Conservation (phyloP, 768 basidiomycete species). For the Pleurotus giganteus region DNA sequence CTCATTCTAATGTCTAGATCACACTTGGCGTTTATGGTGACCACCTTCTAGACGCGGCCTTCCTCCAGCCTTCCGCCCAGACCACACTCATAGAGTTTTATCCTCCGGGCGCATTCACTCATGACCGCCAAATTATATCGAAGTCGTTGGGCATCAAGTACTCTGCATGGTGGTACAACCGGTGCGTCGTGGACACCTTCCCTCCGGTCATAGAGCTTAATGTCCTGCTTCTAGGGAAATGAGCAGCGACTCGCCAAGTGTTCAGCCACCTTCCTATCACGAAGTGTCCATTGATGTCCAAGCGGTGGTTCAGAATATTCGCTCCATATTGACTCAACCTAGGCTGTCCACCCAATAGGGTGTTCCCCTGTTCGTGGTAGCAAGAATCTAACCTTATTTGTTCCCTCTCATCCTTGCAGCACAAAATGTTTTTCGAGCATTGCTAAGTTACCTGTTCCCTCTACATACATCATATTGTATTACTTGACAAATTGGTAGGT, state of each 20-base stretch:
- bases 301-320: constrained; percentile 40
- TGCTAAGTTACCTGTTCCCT: no score
- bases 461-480: no score
- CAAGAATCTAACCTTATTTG: no score
- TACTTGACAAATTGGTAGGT: no score
- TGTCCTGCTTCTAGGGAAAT: constrained; percentile 30
- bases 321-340: constrained; percentile 17
- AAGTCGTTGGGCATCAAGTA: constrained; percentile 54
- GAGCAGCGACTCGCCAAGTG: constrained; percentile 25
- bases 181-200: constrained; percentile 15
- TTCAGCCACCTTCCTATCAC: constrained; percentile 20
- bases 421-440: no score
- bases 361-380: no score
- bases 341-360: not conserved
- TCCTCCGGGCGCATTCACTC: constrained; percentile 60
- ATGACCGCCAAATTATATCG: constrained; percentile 59
- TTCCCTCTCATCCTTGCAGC: no score
- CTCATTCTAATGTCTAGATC: constrained; percentile 36
- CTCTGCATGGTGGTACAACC: constrained; percentile 46
- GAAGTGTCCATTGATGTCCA: constrained; percentile 35
- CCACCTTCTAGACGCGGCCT: constrained; percentile 66
- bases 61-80: constrained; percentile 59
- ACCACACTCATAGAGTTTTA: constrained; percentile 79
- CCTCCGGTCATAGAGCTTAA: not conserved
- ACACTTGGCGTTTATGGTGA: constrained; percentile 58